phyloP scores from a whole-genome alignment of 495 filamentous ascomycete species.

The Talaromyces thailandensis region DNA sequence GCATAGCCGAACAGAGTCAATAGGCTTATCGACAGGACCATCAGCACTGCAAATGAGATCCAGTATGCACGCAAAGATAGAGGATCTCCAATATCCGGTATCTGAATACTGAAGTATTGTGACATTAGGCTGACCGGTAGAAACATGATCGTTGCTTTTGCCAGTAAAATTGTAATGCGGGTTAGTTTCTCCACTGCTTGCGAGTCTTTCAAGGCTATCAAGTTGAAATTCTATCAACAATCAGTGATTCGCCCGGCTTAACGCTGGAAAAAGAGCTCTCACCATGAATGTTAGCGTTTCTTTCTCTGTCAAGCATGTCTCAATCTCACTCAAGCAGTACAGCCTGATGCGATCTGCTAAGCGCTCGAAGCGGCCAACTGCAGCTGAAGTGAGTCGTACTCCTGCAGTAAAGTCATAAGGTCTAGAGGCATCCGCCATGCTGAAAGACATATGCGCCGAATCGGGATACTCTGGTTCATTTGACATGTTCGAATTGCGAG shows the following conservation, averaged over 20 bases:
- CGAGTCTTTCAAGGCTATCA: constrained; percentile 78
- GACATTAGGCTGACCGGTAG: constrained; percentile 78
- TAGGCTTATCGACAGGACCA: constrained; percentile 50
- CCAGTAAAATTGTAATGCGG: constrained; percentile 70
- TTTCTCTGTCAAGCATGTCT: constrained; percentile 71
- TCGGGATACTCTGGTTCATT: constrained; percentile 23
- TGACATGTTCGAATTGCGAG: constrained; percentile 14
- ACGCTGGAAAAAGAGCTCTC: constrained; percentile 9
- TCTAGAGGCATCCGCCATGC: constrained; percentile 13
- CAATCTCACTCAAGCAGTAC: constrained; percentile 72
- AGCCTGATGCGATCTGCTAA: constrained; percentile 67
- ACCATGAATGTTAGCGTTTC: constrained; percentile 66
- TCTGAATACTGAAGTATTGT: constrained; percentile 71
- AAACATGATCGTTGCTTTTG: constrained; percentile 78
- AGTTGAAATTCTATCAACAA: constrained; percentile 64
- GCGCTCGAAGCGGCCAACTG: constrained; percentile 66
- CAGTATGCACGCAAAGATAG: constrained; percentile 63
- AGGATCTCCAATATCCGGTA: constrained; percentile 44
- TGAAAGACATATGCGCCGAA: constrained; percentile 18
- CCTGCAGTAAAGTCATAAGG: constrained; percentile 35
- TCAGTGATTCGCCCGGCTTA: constrained; percentile 13
- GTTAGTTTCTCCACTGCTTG: constrained; percentile 70
- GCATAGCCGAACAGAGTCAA: constrained; percentile 39
- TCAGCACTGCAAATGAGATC: constrained; percentile 60
- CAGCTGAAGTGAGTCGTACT: constrained; percentile 51